Evolutionary conservation across 345 rosid species (phyloP).

Genomic region (Eucalyptus viminalis): DNA sequence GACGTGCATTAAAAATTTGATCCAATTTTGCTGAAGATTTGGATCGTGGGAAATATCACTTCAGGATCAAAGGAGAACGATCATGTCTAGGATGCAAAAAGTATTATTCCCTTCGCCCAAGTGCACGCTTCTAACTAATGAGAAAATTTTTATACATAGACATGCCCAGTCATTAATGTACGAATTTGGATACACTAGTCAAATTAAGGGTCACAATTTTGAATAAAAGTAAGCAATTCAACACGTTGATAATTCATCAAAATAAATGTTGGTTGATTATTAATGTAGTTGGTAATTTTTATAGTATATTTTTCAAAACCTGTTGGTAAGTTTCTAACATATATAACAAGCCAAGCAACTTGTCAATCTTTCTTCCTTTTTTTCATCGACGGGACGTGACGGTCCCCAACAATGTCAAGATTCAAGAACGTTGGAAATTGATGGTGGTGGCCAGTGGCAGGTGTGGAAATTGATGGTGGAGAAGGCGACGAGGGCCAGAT

Average conservation of each 20-base stretch:
- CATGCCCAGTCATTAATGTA: neutral
- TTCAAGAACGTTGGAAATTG: no score
- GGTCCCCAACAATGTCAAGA: neutral
- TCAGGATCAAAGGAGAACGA: neutral
- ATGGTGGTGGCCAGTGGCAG: neutral
- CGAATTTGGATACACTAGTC: rapidly evolving
- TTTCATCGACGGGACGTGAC: neutral
- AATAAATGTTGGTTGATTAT: neutral
- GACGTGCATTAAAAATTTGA: rapidly evolving
- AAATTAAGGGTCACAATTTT: neutral
- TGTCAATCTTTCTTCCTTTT: neutral
- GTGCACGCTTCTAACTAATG: neutral
- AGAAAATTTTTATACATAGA: neutral
- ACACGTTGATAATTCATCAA: neutral
- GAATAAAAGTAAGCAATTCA: neutral
- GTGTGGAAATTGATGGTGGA: neutral
- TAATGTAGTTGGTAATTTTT: neutral
- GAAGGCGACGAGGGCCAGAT: neutral
- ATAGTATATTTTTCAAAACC: neutral
- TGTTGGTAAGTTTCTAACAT: neutral
- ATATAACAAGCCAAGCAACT: neutral
- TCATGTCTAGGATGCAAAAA: neutral
- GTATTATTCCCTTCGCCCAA: neutral
- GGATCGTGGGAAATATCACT: neutral
- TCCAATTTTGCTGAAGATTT: no score